Evolutionary conservation across 306 rosid genomes (phyloP), one percentile per base, ranked within the genome.

Genomic region (Rosa lucieae): DNA sequence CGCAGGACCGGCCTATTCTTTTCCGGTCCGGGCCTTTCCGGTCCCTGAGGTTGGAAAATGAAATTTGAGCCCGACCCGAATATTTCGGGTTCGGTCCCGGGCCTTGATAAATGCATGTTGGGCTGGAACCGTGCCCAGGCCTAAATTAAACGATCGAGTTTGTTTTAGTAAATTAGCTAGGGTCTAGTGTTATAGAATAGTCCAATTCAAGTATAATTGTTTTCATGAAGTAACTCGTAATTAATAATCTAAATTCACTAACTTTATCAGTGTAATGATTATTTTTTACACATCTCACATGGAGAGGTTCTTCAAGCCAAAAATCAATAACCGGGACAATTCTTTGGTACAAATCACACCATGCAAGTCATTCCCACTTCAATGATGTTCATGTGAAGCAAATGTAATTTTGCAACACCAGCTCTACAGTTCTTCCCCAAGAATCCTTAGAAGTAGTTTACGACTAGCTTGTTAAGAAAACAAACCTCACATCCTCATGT

Each of bases 301-400:
- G 3, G 56, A 32, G 37, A 32, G 14, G 78, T 59, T 43, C 23
- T 21, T 39, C 42, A 18, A 53, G 8, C 75, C 71, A 17, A 48
- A 29, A 67, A 21, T 35, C 37, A 32, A 13, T 8, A 20, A 26
- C 47, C 49, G 42, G 29, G 55, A 56, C 18, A 11, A 21, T 11
- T 43, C 26, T 37, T 66, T 32, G 3, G n/a, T 2, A 32, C 37
- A 32, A 73, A 53, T 91, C 87, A 92, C 18, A 95, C 99, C 97
- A 91, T 91, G 72, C 91, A 88, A 59, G 99, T 93, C 98, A 91
- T 95, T 40, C 97, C 92, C 76, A 91, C 99, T 82, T 86, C 89
- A 67, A 95, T 88, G 86, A 93, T 89, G 74, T 95, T 91, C 90
- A 94, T 91, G 84, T 95, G 99, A 80, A 98, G 99, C 2, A 89